A percentile compares a stretch with the other conserved stretches of the same genome.
Evolutionary conservation across 371 early-diverging fungal species (phyloP).

Genomic region (Mortierella sp.): DNA sequence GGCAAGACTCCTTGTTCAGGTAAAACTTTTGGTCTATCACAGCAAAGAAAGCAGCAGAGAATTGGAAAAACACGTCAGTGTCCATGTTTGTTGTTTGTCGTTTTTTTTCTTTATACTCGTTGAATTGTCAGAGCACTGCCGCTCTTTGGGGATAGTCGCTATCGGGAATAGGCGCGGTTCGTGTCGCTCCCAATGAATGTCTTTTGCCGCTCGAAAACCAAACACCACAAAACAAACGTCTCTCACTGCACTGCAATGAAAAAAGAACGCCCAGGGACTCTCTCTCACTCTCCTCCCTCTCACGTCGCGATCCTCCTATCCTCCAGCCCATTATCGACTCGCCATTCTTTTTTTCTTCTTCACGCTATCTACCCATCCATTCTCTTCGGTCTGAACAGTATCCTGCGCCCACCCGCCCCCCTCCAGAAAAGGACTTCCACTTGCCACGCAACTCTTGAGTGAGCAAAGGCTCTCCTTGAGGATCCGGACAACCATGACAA

Average conservation of each 20-base stretch:
- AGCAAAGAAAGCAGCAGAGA: neutral
- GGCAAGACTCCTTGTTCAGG: conserved; percentile 62
- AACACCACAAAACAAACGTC: neutral
- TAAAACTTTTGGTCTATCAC: conserved; percentile 64
- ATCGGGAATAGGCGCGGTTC: neutral
- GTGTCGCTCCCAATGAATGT: neutral
- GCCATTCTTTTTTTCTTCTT: neutral
- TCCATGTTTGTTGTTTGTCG: neutral
- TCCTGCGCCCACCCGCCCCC: neutral
- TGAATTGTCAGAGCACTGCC: neutral
- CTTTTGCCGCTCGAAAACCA: neutral
- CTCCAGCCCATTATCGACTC: neutral
- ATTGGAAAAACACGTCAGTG: conserved; percentile 5
- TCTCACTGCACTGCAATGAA: neutral
- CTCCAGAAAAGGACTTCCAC: conserved; percentile 9
- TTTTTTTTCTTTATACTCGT: conserved; percentile 6
- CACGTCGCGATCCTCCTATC: neutral
- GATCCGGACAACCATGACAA: conserved; percentile 1
- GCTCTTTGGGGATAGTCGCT: neutral
- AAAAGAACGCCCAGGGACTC: neutral
- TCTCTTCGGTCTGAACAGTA: neutral
- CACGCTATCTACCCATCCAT: conserved; percentile 11
- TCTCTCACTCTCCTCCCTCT: neutral
- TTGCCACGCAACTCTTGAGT: conserved; percentile 12
- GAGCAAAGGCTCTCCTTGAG: neutral